phyloP scores from a whole-genome alignment of 2,329 filamentous ascomycete genomes.

The Ophiostoma sp. region DNA sequence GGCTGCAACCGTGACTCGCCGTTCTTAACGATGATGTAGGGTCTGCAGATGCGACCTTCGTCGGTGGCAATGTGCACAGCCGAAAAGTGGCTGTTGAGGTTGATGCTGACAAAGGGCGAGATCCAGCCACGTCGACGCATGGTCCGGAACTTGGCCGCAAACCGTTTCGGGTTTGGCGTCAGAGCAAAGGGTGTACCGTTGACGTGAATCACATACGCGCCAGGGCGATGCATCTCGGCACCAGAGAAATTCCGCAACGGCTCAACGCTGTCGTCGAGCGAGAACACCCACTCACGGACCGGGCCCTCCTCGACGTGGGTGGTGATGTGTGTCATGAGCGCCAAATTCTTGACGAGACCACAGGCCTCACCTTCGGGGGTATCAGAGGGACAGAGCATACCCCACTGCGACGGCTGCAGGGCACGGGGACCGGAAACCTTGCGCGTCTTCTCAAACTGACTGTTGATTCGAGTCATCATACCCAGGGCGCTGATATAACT shows the following conservation, averaged over 20 bases:
- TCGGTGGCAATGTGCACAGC: slow-evolving; percentile 95
- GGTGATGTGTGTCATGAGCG: slow-evolving; percentile 98
- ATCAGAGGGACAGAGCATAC: slow-evolving; percentile 95
- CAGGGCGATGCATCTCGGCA: slow-evolving; percentile 76
- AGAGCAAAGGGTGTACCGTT: slow-evolving; percentile 92
- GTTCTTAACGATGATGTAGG: slow-evolving; percentile 91
- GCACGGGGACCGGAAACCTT: slow-evolving; percentile 96
- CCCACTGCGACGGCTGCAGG: slow-evolving; percentile 93
- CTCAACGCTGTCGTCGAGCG: slow-evolving; percentile 77
- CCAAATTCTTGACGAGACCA: slow-evolving; percentile 95
- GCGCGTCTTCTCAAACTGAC: slow-evolving; percentile 97
- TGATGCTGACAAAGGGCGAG: slow-evolving; percentile 93
- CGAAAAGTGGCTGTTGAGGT: slow-evolving; percentile 87
- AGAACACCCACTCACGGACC: slow-evolving; percentile 78
- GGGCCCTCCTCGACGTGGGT: slow-evolving; percentile 92
- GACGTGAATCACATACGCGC: slow-evolving; percentile 84
- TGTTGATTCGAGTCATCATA: slow-evolving; percentile 99
- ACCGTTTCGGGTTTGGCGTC: slow-evolving; percentile 78
- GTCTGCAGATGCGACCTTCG: slow-evolving; percentile 92
- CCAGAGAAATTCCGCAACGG: slow-evolving; percentile 66
- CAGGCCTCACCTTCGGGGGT: slow-evolving; percentile 98
- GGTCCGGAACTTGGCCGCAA: slow-evolving; percentile 76
- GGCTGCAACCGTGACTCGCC: slow-evolving; percentile 73
- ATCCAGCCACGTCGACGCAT: slow-evolving; percentile 85
- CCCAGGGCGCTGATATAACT: slow-evolving; percentile 96